phyloP scores from a whole-genome alignment of 192 early-diverging fungal species.

The Coemansia sp. region DNA sequence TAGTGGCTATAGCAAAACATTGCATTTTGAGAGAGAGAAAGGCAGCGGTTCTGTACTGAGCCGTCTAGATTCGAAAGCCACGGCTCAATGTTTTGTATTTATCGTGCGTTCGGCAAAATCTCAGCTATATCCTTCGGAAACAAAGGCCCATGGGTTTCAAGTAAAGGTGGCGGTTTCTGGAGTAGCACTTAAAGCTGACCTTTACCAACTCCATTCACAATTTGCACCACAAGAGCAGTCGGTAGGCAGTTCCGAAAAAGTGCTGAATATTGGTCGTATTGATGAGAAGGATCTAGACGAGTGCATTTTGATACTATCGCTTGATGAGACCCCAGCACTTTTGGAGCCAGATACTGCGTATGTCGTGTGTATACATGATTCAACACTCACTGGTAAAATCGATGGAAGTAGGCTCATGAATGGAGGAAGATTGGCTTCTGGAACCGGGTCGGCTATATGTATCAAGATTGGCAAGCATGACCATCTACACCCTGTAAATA shows the following conservation, averaged over 20 bases:
- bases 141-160: neutral
- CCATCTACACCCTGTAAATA: slow-evolving; percentile 22
- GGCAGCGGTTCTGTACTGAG: neutral
- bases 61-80: neutral
- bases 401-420: neutral
- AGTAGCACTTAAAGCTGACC: neutral
- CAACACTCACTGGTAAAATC: neutral
- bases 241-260: neutral
- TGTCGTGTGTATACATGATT: slow-evolving; percentile 18
- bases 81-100: slow-evolving; percentile 19
- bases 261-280: neutral
- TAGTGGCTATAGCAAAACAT: neutral
- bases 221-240: neutral
- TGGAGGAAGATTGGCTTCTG: neutral
- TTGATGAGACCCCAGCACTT: slow-evolving; percentile 8
- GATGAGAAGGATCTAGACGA: slow-evolving; percentile 2
- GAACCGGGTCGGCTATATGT: neutral
- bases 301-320: slow-evolving; percentile 13
- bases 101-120: slow-evolving; percentile 10
- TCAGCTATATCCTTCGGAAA: neutral
- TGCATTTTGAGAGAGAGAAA: neutral
- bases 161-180: neutral
- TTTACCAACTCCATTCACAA: neutral
- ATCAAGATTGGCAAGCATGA: slow-evolving; percentile 8
- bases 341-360: slow-evolving; percentile 26